Conservation (phyloP, 1,284 basidiomycete species). For the Leccinum solheimii region DNA sequence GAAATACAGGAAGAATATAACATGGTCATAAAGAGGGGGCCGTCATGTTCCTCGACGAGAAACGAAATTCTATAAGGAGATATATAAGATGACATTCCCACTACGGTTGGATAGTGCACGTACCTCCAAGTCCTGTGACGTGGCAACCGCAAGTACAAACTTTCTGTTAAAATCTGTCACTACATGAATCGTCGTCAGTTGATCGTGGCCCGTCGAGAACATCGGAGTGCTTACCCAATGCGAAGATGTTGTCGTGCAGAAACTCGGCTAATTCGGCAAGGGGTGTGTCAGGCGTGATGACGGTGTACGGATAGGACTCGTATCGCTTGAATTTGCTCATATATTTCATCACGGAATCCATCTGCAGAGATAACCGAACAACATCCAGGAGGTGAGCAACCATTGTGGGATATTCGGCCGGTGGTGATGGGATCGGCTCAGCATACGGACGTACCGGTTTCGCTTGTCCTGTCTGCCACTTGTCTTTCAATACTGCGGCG, state of each 20-base stretch:
- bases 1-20: slow-evolving; percentile 1
- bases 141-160: slow-evolving; percentile 85
- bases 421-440: not conserved
- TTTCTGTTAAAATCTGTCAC: slow-evolving; percentile 83
- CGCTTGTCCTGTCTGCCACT: slow-evolving; percentile 74
- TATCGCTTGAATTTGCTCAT: slow-evolving; percentile 78
- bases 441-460: slow-evolving; percentile 54
- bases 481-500: slow-evolving; percentile 68
- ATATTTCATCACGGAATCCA: slow-evolving; percentile 62
- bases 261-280: slow-evolving; percentile 78
- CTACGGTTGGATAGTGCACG: slow-evolving; percentile 12
- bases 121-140: slow-evolving; percentile 75
- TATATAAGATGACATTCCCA: slow-evolving; percentile 3
- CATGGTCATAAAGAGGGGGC: not conserved
- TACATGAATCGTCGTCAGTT: slow-evolving; percentile 32
- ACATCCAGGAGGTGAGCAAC: not conserved
- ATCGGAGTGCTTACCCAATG: slow-evolving; percentile 57
- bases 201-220: not conserved
- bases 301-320: slow-evolving; percentile 66
- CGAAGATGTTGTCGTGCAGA: slow-evolving; percentile 70
- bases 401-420: not conserved
- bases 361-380: slow-evolving; percentile 38
- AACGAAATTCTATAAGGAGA: slow-evolving; percentile 48
- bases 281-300: slow-evolving; percentile 79
- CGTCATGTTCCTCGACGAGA: slow-evolving; percentile 49